Base-by-base conservation (phyloP, 257 asterid species). In the Lycium barbarum region DNA sequence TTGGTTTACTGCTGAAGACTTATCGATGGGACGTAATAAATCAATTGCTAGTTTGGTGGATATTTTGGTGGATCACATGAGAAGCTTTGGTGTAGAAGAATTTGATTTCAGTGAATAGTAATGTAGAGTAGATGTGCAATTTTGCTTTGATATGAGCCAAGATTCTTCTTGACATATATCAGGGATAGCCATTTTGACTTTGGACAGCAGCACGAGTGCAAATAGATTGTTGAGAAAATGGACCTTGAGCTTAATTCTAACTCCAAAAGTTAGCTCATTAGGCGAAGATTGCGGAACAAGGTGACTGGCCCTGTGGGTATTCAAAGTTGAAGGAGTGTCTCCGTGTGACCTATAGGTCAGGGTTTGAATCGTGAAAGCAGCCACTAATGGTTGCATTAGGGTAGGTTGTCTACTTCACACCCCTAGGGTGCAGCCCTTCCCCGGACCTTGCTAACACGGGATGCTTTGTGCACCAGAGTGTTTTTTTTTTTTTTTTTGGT, bases 1-100 rank as follows among this genome's bases (percentile, higher is more conserved):
- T 66, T 84, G 85, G 84, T 95, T 95, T 84, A 89, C 93, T 13
- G 95, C 91, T 43, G 99, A 94, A 83, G 98, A 95, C 73, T 89
- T 85, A 68, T 91, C 97, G 22, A 88, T 90, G 82, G 58, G 70
- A 45, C 57, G 49, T 58, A 54, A 65, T 14, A 58, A 47, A 2
- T 84, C 85, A 66, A 72, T 88, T 47, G 71, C 51, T 17, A 33
- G 14, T 58, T 26, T 84, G 62, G 49, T 84, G 55, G 81, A 84
- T 68, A 20, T 82, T 57, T 81, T 88, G 81, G 85, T 83, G 65
- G 88, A 84, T 57, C 89, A 88, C 65, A 84, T 88, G 88, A 65
- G 85, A 36, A 72, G 3, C 26, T 63, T 82, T 15, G 79, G 66
- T 63, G 49, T 81, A 63, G 83, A 81, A 84, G 88, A 83, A 54